Evolutionary conservation across 2,329 filamentous ascomycete species (phyloP).

Genomic region (Parascedosporium putredinis): DNA sequence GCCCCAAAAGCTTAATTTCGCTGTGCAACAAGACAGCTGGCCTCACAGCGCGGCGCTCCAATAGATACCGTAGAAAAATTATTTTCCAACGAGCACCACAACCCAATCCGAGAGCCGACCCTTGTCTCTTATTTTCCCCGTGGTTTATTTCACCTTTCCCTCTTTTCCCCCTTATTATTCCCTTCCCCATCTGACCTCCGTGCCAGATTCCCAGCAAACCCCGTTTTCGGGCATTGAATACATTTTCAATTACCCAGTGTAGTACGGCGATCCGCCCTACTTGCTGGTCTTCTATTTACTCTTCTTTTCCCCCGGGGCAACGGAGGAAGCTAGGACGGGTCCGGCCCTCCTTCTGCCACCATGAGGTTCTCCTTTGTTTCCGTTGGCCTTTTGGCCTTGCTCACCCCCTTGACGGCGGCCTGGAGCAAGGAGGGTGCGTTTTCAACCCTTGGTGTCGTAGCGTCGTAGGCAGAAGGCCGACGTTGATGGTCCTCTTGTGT

Average conservation of each 20-base stretch:
- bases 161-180: not conserved
- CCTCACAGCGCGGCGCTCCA: not conserved
- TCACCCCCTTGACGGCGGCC: conserved; percentile 57
- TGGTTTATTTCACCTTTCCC: conserved; percentile 1
- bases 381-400: conserved; percentile 57
- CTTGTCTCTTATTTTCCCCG: no score
- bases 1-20: not conserved
- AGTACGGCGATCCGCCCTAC: not conserved
- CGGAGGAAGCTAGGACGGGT: not conserved
- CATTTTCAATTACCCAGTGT: not conserved
- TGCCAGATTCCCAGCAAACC: not conserved
- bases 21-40: conserved; percentile 4
- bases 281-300: not conserved
- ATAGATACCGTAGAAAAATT: no score
- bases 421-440: conserved; percentile 75
- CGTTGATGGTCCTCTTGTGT: no score
- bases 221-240: no score
- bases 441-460: conserved; percentile 15
- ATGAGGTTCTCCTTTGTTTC: conserved; percentile 65
- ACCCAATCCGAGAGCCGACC: no score
- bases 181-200: not conserved
- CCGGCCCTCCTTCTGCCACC: conserved; percentile 25
- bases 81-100: no score
- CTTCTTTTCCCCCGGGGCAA: conserved; percentile 2
- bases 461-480: no score